Conservation (phyloP, 2,329 filamentous ascomycete species). For the Trichoderma breve region DNA sequence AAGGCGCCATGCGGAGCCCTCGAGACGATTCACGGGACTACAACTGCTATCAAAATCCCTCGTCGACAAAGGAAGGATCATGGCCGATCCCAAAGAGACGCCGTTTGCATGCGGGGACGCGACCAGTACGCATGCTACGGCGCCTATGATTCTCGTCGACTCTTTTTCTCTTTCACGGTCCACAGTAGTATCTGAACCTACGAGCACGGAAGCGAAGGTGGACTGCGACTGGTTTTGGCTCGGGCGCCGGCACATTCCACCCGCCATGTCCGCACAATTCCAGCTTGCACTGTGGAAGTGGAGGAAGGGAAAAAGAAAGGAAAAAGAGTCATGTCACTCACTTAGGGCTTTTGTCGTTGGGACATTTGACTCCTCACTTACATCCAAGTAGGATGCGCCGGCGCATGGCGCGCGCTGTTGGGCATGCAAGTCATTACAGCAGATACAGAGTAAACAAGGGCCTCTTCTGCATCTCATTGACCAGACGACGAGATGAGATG, state of each 20-base stretch:
- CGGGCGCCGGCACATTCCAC: conserved; percentile 17
- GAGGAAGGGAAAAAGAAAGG: neutral
- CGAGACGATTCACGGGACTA: conserved; percentile 6
- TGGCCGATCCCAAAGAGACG: neutral
- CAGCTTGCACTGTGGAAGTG: conserved; percentile 19
- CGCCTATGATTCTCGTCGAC: neutral
- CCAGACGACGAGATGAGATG: conserved; percentile 19
- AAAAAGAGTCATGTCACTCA: neutral
- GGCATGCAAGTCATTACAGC: conserved; percentile 21
- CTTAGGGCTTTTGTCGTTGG: neutral
- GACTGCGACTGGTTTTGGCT: conserved; percentile 8
- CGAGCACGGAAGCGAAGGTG: neutral
- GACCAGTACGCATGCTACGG: neutral
- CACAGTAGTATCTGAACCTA: conserved; percentile 2
- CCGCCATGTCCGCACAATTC: conserved; percentile 12
- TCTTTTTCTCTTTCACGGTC: neutral
- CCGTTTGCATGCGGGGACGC: conserved; percentile 9
- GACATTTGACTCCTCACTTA: neutral
- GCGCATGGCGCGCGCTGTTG: conserved; percentile 18
- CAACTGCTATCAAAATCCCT: conserved; percentile 14
- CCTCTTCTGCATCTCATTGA: conserved; percentile 19
- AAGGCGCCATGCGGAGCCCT: conserved; percentile 9
- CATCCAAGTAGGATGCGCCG: conserved; percentile 2
- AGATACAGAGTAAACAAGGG: conserved; percentile 18
- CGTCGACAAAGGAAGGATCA: conserved; percentile 8